Evolutionary conservation across 176 grass and related monocot species (phyloP).

Genomic region (Raddia distichophylla): DNA sequence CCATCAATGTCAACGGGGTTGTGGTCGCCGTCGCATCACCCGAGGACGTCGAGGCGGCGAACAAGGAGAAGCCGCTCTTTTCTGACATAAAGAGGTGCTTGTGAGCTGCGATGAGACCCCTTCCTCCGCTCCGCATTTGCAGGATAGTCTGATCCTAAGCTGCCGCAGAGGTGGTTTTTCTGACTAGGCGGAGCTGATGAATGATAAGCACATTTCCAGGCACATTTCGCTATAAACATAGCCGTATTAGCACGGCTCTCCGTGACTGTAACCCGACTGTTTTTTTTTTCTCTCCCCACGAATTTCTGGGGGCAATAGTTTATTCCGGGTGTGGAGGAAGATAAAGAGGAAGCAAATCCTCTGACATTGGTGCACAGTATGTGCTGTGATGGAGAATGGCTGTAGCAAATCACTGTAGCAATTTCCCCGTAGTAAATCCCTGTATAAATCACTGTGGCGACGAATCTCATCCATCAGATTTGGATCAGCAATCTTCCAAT

Average conservation of each 20-base stretch:
- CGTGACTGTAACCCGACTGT: neutral
- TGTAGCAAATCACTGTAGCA: no score
- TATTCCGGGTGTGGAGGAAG: neutral
- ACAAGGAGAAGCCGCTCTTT: conserved; percentile 59
- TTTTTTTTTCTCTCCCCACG: neutral
- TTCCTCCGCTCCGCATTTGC: neutral
- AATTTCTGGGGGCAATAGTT: conserved; percentile 32
- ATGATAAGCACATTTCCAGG: neutral
- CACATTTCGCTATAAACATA: neutral
- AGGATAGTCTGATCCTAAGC: conserved; percentile 2
- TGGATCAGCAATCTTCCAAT: no score
- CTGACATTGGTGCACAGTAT: no score
- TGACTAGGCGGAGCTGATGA: neutral
- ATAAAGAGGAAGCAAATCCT: neutral
- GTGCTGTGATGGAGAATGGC: no score
- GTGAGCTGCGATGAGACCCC: conserved; percentile 31
- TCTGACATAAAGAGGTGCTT: conserved; percentile 74
- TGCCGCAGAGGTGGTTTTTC: neutral
- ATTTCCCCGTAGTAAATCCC: no score
- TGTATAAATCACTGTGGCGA: no score
- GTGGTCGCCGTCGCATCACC: conserved; percentile 86
- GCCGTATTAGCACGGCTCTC: neutral
- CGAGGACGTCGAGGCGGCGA: conserved; percentile 70
- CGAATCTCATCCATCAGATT: no score
- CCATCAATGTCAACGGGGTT: conserved; percentile 76